These are phyloP conservation scores for Neurospora discreta DNA, from an alignment of 495 filamentous ascomycete species.

Conservation along the genomic window DNA sequence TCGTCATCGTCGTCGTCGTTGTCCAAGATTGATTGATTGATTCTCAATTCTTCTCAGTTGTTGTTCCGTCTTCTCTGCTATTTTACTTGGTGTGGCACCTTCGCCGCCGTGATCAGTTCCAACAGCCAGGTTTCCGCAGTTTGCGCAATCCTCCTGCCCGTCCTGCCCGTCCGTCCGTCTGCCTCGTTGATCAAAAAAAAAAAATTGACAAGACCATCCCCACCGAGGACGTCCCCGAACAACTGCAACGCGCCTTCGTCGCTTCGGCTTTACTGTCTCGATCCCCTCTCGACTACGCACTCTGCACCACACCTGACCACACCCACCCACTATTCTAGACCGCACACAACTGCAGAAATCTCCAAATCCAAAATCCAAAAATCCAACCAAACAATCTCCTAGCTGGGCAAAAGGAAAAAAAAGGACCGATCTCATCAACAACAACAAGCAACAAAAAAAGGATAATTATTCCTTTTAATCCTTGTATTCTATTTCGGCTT, in stretches of 20 bases:
- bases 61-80: background rate
- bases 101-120: background rate
- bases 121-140: background rate
- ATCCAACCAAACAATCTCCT: background rate
- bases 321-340: slow-evolving; percentile 12
- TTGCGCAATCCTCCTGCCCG: slow-evolving; percentile 5
- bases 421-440: slow-evolving; percentile 10
- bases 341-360: slow-evolving; percentile 13
- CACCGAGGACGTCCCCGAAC: slow-evolving; percentile 1
- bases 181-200: slow-evolving; percentile 16
- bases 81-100: background rate
- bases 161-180: slow-evolving; percentile 6
- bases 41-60: background rate
- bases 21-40: background rate
- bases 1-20: slow-evolving; percentile 18
- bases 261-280: slow-evolving; percentile 1
- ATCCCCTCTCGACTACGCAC: background rate
- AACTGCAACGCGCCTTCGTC: background rate
- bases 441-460: slow-evolving; percentile 7
- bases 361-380: slow-evolving; percentile 2
- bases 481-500: slow-evolving; percentile 21
- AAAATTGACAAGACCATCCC: background rate
- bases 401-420: slow-evolving; percentile 4
- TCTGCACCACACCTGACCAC: background rate
- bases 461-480: slow-evolving; percentile 22